phyloP scores from a whole-genome alignment of 2,329 filamentous ascomycete genomes.

The Chalara sp. region DNA sequence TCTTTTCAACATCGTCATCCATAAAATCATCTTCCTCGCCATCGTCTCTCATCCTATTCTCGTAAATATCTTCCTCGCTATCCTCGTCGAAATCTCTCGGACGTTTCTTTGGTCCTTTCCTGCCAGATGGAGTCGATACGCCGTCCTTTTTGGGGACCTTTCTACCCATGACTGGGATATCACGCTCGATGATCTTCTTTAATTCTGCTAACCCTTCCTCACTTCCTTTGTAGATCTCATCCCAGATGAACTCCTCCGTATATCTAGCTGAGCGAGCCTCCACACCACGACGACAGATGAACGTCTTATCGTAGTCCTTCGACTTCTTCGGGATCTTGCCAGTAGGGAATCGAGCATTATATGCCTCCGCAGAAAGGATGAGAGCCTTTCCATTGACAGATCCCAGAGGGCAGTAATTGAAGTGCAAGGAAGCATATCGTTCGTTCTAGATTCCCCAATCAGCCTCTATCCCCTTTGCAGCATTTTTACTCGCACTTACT shows the following conservation, averaged over 20 bases:
- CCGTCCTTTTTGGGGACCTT: constrained; percentile 1
- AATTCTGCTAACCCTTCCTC: constrained; percentile 20
- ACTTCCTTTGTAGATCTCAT: constrained; percentile 60
- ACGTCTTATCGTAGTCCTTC: constrained; percentile 75
- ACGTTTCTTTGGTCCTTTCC: no score
- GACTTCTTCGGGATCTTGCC: constrained; percentile 69
- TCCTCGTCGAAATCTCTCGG: no score
- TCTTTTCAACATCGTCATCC: constrained; percentile 28
- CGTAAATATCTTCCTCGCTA: neutral
- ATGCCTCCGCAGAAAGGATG: constrained; percentile 67
- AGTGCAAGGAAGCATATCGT: constrained; percentile 82
- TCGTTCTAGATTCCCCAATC: constrained; percentile 56
- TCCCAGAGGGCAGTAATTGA: constrained; percentile 77
- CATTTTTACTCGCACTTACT: constrained; percentile 36
- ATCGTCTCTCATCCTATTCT: constrained; percentile 15
- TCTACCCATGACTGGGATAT: constrained; percentile 63
- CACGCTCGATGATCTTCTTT: constrained; percentile 46
- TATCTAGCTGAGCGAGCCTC: constrained; percentile 86
- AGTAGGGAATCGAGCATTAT: constrained; percentile 62
- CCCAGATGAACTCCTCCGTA: constrained; percentile 88
- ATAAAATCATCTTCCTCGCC: constrained; percentile 29
- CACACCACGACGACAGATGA: constrained; percentile 83
- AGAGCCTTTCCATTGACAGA: constrained; percentile 88
- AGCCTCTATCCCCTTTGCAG: constrained; percentile 1
- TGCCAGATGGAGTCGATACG: neutral